Base-by-base conservation (phyloP, 2,329 filamentous ascomycete species). In the Capronia epimyces region DNA sequence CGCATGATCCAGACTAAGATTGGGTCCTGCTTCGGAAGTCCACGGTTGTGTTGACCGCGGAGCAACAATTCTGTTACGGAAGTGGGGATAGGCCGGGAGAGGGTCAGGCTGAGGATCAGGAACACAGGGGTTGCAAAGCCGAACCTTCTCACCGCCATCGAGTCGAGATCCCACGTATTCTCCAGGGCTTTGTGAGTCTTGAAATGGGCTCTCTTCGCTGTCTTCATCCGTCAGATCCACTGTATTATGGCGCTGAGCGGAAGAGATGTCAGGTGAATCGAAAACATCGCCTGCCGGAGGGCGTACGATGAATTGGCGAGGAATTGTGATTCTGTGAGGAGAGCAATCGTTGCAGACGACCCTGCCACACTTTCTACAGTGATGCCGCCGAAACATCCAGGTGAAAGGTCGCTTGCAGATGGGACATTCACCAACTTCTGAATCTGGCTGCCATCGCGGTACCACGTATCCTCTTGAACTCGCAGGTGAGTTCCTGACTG, bases 321-420 rank as follows among this genome's bases (percentile, higher is more conserved):
- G 91, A 57, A 97, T 96, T 2, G 87, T 95, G 65, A 97, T 97
- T 55, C 89, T 82, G 68, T 97, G 91, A 2, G 91, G 91, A 2
- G 91, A 96, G 71, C 91, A 97, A 16, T 82, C 77, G 51, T 84
- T 83, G 69, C 91, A 97, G 20, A 97, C 91, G 7, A 97, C 90
- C 55, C 89, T 78, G 40, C 91, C 91, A 66, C 91, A 97, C 79
- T 95, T 96, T 79, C 90, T 81, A 76, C 91, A 97, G 66, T 97
- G 91, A 70, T 97, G 91, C 66, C 94, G 94, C 56, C 91, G 79
- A 64, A 88, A 83, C 71, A 89, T 88, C 61, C 95, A 85, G 65
- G 81, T 87, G 65, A 97, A 97, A 42, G 83, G 80, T 0, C 79
- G 80, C 46, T 75, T 74, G 65, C 91, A 97, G 51, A 96, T 95